phyloP scores from a whole-genome alignment of 1,284 basidiomycete genomes.

The Trichosporon ovoides region DNA sequence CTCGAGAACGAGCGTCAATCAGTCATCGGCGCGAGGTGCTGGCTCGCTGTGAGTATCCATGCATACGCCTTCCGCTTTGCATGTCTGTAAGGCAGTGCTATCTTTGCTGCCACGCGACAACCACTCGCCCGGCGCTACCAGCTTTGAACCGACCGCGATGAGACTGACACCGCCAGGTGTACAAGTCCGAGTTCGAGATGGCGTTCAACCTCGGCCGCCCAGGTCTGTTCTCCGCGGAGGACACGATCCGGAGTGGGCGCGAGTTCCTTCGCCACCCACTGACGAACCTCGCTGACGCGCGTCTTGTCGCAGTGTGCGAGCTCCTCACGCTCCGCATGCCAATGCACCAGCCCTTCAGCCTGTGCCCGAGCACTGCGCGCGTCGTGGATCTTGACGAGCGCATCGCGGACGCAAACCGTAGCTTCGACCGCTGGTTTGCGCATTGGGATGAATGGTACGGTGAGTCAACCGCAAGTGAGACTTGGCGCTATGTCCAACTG shows the following conservation, averaged over 20 bases:
- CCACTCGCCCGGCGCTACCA: too few species aligned
- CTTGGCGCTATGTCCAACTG: too few species aligned
- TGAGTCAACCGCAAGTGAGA: constrained; percentile 10
- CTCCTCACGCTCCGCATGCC: constrained; percentile 34
- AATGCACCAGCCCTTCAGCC: constrained; percentile 37
- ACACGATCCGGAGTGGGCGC: constrained; percentile 71
- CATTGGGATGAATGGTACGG: constrained; percentile 44
- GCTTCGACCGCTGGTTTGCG: constrained; percentile 36
- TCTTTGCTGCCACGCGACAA: too few species aligned
- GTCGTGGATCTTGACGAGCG: constrained; percentile 40
- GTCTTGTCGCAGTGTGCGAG: constrained; percentile 72
- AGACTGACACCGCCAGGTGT: constrained; percentile 51
- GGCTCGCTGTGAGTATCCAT: constrained; percentile 59
- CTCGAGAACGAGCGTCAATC: constrained; percentile 65
- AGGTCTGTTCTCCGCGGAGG: constrained; percentile 78
- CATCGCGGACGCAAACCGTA: constrained; percentile 36
- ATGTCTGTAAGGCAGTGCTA: too few species aligned
- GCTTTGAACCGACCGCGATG: too few species aligned
- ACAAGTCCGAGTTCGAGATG: constrained; percentile 70
- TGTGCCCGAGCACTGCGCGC: constrained; percentile 26
- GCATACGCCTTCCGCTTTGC: too few species aligned
- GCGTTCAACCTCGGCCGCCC: constrained; percentile 63
- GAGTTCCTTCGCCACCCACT: constrained; percentile 74
- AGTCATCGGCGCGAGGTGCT: constrained; percentile 71
- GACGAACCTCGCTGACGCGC: constrained; percentile 80